Conservation (phyloP, 1,139 yeast genomes). For the Saccharomycopsis hybrid region DNA sequence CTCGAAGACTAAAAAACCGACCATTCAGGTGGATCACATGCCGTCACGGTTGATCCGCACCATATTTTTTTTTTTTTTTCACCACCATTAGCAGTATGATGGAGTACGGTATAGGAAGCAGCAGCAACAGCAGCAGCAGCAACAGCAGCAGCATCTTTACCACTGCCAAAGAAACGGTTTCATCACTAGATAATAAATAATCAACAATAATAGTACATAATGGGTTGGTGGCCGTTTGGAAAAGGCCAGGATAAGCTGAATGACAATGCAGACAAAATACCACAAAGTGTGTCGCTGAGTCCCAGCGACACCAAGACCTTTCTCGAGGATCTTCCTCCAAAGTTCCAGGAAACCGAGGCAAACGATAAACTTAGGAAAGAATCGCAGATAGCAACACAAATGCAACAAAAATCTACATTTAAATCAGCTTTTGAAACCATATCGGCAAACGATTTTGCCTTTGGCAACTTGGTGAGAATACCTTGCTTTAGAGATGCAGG, state of each 20-base stretch:
- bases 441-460: conserved; percentile 45
- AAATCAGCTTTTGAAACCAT: conserved; percentile 31
- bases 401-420: conserved; percentile 30
- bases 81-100: too few species aligned
- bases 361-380: background rate
- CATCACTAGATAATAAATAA: background rate
- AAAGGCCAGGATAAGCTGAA: background rate
- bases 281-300: too few species aligned
- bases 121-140: background rate
- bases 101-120: background rate
- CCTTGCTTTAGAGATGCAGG: conserved; percentile 92
- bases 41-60: too few species aligned
- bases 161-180: too few species aligned
- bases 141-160: background rate
- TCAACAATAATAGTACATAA: background rate
- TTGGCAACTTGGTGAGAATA: conserved; percentile 50
- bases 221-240: conserved; percentile 19
- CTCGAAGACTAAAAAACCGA: too few species aligned
- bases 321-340: conserved; percentile 15
- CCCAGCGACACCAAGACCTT: background rate
- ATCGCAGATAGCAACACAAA: conserved; percentile 24
- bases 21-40: too few species aligned
- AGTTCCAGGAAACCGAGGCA: background rate
- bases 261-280: background rate
- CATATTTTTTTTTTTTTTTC: too few species aligned